Evolutionary conservation across 768 basidiomycete species (phyloP).

Genomic region (Rhodosporidiobolus odoratus): DNA sequence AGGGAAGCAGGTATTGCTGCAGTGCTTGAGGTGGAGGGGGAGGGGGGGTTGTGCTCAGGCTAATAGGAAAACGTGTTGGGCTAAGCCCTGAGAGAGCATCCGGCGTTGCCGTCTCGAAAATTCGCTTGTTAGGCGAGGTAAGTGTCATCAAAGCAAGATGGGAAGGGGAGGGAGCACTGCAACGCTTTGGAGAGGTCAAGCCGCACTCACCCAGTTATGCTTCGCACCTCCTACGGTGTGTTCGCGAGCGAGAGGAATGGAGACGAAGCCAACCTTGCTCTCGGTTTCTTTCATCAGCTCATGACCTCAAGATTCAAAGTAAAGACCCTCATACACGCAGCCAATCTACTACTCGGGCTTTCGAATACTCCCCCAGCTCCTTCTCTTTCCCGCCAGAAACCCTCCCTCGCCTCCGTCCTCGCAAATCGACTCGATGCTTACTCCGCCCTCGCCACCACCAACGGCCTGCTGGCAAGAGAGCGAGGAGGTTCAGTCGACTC

Average conservation of each 20-base stretch:
- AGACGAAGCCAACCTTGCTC: no score
- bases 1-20: no score
- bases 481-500: not conserved
- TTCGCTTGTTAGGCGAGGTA: not conserved
- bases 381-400: not conserved
- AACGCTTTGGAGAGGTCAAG: no score
- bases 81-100: not conserved
- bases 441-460: not conserved
- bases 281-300: not conserved
- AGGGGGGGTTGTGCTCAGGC: not conserved
- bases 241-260: no score
- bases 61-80: constrained; percentile 2
- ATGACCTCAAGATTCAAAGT: not conserved
- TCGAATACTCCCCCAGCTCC: not conserved
- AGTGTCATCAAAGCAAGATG: not conserved
- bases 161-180: not conserved
- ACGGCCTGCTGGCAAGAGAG: no score
- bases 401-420: constrained; percentile 11
- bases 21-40: no score
- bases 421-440: not conserved
- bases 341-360: not conserved
- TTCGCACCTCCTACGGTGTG: no score
- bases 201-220: no score
- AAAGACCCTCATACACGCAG: not conserved
- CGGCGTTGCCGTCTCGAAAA: not conserved